A percentile compares a stretch with the other conserved stretches of the same genome.
phyloP scores from a whole-genome alignment of 1,284 basidiomycete species.

The Amylostereum areolatum region DNA sequence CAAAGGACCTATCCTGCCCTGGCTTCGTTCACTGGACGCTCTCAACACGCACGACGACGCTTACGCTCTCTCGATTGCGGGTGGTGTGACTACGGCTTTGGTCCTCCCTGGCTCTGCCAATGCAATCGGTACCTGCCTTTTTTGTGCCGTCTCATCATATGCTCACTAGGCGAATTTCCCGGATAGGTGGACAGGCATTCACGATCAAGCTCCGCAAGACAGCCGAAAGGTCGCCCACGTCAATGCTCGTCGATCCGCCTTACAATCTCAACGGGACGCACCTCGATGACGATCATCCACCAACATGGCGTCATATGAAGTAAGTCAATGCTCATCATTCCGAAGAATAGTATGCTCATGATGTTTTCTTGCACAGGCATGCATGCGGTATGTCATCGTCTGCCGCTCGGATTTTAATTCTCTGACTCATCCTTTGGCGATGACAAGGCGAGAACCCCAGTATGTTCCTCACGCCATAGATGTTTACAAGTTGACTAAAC shows the following conservation, averaged over 20 bases:
- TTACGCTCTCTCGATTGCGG: conserved; percentile 30
- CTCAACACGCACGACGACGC: conserved; percentile 34
- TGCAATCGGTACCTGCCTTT: conserved; percentile 30
- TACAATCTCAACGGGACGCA: conserved; percentile 27
- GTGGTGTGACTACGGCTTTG: conserved; percentile 41
- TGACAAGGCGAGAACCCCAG: conserved; percentile 26
- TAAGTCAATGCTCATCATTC: conserved; percentile 2
- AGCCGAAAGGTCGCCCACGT: conserved; percentile 33
- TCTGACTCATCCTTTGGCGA: neutral
- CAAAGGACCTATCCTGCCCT: conserved; percentile 32
- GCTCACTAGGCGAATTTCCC: neutral
- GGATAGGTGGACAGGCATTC: conserved; percentile 27
- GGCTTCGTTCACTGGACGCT: conserved; percentile 41
- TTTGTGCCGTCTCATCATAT: too few species aligned
- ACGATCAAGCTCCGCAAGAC: conserved; percentile 44
- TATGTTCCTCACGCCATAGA: conserved; percentile 10
- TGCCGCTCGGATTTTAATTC: neutral
- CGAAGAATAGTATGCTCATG: neutral
- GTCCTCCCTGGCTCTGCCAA: conserved; percentile 43
- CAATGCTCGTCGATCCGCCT: conserved; percentile 41
- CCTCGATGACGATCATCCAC: conserved; percentile 19
- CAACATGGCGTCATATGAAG: conserved; percentile 43
- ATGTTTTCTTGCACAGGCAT: conserved; percentile 19
- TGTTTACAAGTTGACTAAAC: neutral
- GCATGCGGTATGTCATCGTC: conserved; percentile 25